Evolutionary conservation across 257 asterid genomes (phyloP).

Genomic region (Solanum medicagineum): DNA sequence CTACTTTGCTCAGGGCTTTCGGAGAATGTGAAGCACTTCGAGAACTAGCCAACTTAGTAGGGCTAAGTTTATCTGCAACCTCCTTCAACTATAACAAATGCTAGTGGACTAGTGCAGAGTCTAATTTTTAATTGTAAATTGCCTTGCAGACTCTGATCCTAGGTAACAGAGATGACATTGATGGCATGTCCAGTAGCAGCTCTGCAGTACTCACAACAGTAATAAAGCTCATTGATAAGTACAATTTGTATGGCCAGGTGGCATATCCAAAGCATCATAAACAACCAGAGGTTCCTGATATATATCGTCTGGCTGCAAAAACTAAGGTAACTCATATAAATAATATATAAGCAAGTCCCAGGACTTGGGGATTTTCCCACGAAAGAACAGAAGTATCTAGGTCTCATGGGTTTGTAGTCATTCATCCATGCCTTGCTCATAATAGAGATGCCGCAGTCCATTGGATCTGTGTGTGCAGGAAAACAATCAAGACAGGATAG

Average conservation of each 20-base stretch:
- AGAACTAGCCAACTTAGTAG: conserved; percentile 60
- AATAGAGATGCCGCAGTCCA: not conserved
- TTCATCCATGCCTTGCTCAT: not conserved
- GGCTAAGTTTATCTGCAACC: not conserved
- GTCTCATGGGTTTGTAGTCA: not conserved
- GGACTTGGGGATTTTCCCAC: not conserved
- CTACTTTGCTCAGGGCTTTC: conserved; percentile 53
- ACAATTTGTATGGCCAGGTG: conserved; percentile 50
- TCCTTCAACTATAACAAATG: not conserved
- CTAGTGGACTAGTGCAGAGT: not conserved
- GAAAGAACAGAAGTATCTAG: not conserved
- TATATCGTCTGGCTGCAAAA: conserved; percentile 57
- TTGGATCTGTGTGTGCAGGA: not conserved
- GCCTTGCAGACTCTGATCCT: conserved; percentile 42
- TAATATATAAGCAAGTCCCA: not conserved
- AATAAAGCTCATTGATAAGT: conserved; percentile 51
- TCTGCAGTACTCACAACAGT: conserved; percentile 47
- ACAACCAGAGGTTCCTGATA: conserved; percentile 53
- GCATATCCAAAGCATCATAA: conserved; percentile 63
- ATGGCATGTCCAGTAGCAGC: conserved; percentile 48
- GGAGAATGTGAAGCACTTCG: conserved; percentile 66
- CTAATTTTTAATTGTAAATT: not conserved
- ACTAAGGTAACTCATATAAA: conserved; percentile 33
- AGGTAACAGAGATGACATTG: conserved; percentile 62
- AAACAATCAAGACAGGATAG: not conserved